Evolutionary conservation across 768 basidiomycete species (phyloP).

Genomic region (Nidularia pulvinata): DNA sequence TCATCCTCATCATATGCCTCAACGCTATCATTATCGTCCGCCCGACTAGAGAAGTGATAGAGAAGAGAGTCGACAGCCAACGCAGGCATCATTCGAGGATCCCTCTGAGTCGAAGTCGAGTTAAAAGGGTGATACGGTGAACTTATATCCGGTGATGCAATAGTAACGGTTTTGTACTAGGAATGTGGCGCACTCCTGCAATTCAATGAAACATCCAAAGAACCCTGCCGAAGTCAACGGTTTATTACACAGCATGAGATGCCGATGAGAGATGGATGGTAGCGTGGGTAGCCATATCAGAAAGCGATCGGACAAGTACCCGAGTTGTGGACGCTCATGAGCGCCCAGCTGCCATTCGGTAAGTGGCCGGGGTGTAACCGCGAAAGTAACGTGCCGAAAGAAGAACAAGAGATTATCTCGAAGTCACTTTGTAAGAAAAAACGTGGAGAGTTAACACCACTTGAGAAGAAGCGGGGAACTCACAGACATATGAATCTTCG

Average conservation of each 20-base stretch:
- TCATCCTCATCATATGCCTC: constrained; percentile 8
- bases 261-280: neutral
- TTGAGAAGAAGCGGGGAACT: neutral
- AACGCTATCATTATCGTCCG: constrained; percentile 11
- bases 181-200: neutral
- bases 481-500: neutral
- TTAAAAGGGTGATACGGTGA: neutral
- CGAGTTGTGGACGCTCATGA: neutral
- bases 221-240: constrained; percentile 10
- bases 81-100: neutral
- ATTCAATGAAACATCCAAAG: neutral
- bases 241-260: neutral
- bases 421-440: neutral
- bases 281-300: neutral
- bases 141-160: neutral
- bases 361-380: neutral
- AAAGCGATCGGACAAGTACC: neutral
- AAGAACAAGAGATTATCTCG: neutral
- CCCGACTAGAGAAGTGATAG: constrained; percentile 12
- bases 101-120: neutral
- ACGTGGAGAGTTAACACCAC: neutral
- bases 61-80: neutral
- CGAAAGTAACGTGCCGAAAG: neutral
- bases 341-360: neutral
- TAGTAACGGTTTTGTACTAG: neutral